phyloP scores from a whole-genome alignment of 1,284 basidiomycete species.

The Singerocomus rubriflavus region DNA sequence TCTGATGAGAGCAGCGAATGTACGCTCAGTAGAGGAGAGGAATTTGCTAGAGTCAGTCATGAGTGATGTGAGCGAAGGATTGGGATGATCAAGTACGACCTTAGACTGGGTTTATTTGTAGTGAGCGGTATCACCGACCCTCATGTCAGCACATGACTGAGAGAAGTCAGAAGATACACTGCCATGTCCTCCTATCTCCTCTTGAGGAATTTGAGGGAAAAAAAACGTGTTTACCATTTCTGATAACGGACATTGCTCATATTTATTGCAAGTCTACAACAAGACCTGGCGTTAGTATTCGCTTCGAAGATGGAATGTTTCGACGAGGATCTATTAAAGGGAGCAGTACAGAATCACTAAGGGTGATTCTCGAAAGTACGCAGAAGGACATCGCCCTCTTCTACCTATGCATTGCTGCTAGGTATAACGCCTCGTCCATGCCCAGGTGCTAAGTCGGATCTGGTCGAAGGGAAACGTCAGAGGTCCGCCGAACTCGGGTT shows the following conservation, averaged over 20 bases:
- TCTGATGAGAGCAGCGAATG: slow-evolving; percentile 15
- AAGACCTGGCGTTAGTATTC: background rate
- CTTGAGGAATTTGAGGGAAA: background rate
- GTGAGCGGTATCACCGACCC: slow-evolving; percentile 1
- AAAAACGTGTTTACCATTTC: slow-evolving; percentile 14
- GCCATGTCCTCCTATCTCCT: background rate
- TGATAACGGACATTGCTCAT: background rate
- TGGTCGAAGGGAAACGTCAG: background rate
- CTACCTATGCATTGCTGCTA: slow-evolving; percentile 19
- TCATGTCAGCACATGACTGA: background rate
- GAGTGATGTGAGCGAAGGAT: background rate
- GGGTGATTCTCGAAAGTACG: background rate
- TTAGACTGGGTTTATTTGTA: background rate
- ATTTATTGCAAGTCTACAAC: background rate
- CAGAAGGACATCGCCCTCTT: background rate
- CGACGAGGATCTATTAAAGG: background rate
- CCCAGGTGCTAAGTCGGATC: slow-evolving; percentile 20
- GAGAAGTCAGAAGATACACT: background rate
- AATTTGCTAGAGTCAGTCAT: slow-evolving; percentile 9
- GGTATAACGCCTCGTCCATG: slow-evolving; percentile 30
- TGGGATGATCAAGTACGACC: background rate
- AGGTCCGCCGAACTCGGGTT: background rate
- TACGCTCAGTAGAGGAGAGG: slow-evolving; percentile 1
- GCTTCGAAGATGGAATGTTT: slow-evolving; percentile 4
- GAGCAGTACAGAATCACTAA: too few relatives aligned